These are phyloP conservation scores for Papiliotrema fonsecae DNA, from an alignment of 1,284 basidiomycete species.

Conservation along the genomic window DNA sequence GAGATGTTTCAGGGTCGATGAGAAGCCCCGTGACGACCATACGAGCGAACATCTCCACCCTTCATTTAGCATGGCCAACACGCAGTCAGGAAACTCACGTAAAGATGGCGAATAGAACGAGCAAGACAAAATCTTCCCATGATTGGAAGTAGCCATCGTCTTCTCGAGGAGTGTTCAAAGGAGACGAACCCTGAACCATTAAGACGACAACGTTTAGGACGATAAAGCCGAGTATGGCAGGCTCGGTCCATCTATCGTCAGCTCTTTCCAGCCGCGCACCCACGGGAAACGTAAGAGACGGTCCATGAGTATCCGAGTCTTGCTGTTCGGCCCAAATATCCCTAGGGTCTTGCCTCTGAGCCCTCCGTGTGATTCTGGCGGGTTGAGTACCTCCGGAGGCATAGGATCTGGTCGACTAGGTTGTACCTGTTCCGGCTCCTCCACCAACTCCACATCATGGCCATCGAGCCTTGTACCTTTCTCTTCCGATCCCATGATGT, in stretches of 20 bases:
- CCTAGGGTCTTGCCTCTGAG: slow-evolving; percentile 78
- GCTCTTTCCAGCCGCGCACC: slow-evolving; percentile 18
- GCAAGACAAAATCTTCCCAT: slow-evolving; percentile 83
- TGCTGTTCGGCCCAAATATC: slow-evolving; percentile 65
- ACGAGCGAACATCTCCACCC: slow-evolving; percentile 79
- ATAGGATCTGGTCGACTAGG: slow-evolving; percentile 16
- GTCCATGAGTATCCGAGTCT: slow-evolving; percentile 60
- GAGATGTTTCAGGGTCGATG: slow-evolving; percentile 70
- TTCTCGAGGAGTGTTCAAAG: slow-evolving; percentile 51
- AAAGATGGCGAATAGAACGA: slow-evolving; percentile 78
- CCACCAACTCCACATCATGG: slow-evolving; percentile 1
- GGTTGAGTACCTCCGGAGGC: slow-evolving; percentile 28
- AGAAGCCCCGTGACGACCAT: slow-evolving; percentile 88
- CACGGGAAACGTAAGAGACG: slow-evolving; percentile 65
- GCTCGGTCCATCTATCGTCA: slow-evolving; percentile 72
- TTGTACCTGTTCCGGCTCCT: slow-evolving; percentile 5
- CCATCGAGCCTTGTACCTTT: slow-evolving; percentile 37
- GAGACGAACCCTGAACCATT: slow-evolving; percentile 66
- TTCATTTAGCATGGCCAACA: slow-evolving; percentile 35
- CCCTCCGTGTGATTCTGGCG: slow-evolving; percentile 38
- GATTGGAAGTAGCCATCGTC: slow-evolving; percentile 69
- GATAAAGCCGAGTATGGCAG: slow-evolving; percentile 75
- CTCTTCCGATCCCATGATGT: slow-evolving; percentile 61
- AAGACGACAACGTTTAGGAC: slow-evolving; percentile 77
- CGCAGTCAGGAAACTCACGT: slow-evolving; percentile 58